phyloP scores from a whole-genome alignment of 805 yeast species.

The Cyberlindnera galapagoensis region DNA sequence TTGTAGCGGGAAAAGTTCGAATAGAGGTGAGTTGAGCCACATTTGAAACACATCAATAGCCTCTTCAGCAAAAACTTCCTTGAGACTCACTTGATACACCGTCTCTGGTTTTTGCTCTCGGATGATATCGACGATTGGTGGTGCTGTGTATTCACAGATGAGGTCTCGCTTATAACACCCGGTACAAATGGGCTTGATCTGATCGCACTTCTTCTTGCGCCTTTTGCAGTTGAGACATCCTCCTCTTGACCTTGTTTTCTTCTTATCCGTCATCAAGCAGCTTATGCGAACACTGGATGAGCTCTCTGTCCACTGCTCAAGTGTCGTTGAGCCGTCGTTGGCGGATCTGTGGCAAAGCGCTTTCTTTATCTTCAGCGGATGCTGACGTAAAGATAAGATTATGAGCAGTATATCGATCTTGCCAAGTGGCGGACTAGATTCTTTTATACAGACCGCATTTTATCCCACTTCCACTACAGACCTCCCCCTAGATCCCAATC shows the following conservation, averaged over 20 bases:
- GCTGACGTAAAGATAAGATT: too few relatives aligned
- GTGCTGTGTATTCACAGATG: slow-evolving; percentile 24
- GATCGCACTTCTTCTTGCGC: slow-evolving; percentile 46
- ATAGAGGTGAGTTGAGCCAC: slow-evolving; percentile 5
- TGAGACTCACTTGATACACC: slow-evolving; percentile 6
- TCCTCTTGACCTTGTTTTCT: slow-evolving; percentile 26
- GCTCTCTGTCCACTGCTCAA: too few relatives aligned
- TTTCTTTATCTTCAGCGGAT: too few relatives aligned
- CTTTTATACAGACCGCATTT: too few relatives aligned
- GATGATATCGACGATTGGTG: slow-evolving; percentile 5
- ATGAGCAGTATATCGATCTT: too few relatives aligned
- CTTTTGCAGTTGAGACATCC: slow-evolving; percentile 37
- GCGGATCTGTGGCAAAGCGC: too few relatives aligned
- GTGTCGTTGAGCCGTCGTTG: too few relatives aligned
- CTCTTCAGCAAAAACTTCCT: slow-evolving; percentile 3
- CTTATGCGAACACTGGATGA: too few relatives aligned
- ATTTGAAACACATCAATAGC: slow-evolving; percentile 6
- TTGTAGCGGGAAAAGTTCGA: slow-evolving; percentile 2
- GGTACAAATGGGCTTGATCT: slow-evolving; percentile 39
- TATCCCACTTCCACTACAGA: too few relatives aligned
- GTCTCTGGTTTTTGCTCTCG: slow-evolving; percentile 7
- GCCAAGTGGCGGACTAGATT: too few relatives aligned
- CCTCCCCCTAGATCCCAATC: too few relatives aligned
- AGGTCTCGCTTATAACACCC: slow-evolving; percentile 29
- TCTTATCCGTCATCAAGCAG: too few relatives aligned